A percentile compares a stretch with the other conserved stretches of the same genome.
These are phyloP conservation scores for Cyberlindnera maclurae DNA, from an alignment of 805 yeast species.

Conservation along the genomic window DNA sequence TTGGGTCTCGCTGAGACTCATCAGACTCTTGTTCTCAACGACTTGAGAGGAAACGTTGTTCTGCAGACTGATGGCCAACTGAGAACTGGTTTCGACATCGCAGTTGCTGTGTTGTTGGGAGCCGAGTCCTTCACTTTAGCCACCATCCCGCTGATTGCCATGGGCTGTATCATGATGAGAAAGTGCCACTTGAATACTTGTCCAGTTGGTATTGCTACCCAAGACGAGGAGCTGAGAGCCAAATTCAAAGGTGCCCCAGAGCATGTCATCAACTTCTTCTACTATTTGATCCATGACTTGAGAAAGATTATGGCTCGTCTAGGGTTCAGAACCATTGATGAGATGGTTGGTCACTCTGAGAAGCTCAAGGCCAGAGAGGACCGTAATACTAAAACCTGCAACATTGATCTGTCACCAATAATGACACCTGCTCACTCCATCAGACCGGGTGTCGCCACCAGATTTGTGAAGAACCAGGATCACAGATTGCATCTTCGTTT, in stretches of 20 bases:
- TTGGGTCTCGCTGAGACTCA: constrained; percentile 97
- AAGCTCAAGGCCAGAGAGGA: constrained; percentile 80
- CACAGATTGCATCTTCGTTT: constrained; percentile 87
- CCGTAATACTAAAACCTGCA: constrained; percentile 83
- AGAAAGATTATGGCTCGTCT: constrained; percentile 89
- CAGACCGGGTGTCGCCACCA: constrained; percentile 94
- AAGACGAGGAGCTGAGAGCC: constrained; percentile 87
- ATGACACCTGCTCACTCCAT: constrained; percentile 95
- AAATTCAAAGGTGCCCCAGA: constrained; percentile 97
- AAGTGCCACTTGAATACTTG: constrained; percentile 91
- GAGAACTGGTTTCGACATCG: constrained; percentile 95
- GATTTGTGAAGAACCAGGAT: constrained; percentile 88
- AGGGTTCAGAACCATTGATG: constrained; percentile 93
- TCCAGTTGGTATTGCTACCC: constrained; percentile 98
- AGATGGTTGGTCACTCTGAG: constrained; percentile 98
- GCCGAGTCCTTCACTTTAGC: constrained; percentile 99
- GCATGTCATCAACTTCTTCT: constrained; percentile 96
- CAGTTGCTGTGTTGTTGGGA: constrained; percentile 91
- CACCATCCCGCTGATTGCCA: constrained; percentile 90
- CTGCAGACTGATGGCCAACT: constrained; percentile 99
- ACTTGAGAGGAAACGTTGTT: constrained; percentile 89
- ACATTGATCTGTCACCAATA: constrained; percentile 86
- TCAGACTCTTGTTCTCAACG: constrained; percentile 92
- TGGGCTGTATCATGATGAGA: constrained; percentile 97
- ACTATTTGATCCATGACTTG: constrained; percentile 87